Base-by-base conservation (phyloP, 2,329 filamentous ascomycete species). In the Pseudogymnoascus destructans region DNA sequence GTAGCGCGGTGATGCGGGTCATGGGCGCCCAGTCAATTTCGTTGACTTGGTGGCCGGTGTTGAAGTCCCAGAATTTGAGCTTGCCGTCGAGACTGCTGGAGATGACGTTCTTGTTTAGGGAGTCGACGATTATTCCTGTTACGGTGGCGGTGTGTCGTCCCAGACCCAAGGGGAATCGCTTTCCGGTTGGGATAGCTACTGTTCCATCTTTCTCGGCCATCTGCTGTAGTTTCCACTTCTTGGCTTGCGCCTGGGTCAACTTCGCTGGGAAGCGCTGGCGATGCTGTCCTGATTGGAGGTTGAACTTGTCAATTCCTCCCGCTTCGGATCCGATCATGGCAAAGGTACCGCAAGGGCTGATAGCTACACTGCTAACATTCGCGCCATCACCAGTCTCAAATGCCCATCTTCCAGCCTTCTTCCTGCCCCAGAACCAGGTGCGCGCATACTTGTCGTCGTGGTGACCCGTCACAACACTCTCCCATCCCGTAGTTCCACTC, bases 391-490 rank as follows among this genome's bases (percentile, higher is more conserved):
- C 81, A 0, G 91, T 96, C 63, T 87, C 84, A 64, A 98, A 89
- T 0, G 87, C 86, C 93, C 93, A 98, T 62, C 93, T 80, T 9
- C 93, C 93, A 55, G 93, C 91, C 66, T 86, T 84, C 72, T 95
- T 96, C 59, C 89, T 85, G 5, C 92, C 93, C 91, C 93, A 97
- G 73, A 96, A 96, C 93, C 93, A 98, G 1, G 93, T 97, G 57
- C 93, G 82, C 15, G 90, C 93, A 68, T 81, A 87, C 46, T 84
- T 79, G 67, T 97, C 92, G 57, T 86, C 82, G 67, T 85, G 85
- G 69, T 98, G 95, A 8, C 90, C 92, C 3, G 93, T 98, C 1
- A 98, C 82, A 5, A 98, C 84, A 68, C 92, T 96, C 71, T 98
- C 95, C 93, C 93, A 98, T 1, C 93, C 93, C 2, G 91, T 95